Evolutionary conservation across 2,329 filamentous ascomycete genomes (phyloP).

Genomic region (Fusarium coffeatum): DNA sequence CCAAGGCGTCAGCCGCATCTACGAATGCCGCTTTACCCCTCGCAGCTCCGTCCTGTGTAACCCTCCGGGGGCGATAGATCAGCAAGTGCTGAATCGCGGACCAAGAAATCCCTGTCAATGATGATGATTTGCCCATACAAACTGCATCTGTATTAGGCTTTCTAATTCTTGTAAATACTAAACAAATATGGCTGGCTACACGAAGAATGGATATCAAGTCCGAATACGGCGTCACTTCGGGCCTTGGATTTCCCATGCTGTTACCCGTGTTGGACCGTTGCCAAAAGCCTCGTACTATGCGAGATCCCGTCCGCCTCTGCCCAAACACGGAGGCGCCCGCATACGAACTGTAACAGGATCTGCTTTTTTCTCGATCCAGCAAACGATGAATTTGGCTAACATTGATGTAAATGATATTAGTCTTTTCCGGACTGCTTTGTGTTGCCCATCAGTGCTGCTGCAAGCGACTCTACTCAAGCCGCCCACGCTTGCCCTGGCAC

Average conservation of each 20-base stretch:
- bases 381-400: conserved; percentile 1
- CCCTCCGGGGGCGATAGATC: conserved; percentile 8
- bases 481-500: neutral
- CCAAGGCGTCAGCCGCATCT: conserved; percentile 23
- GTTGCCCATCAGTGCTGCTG: neutral
- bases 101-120: neutral
- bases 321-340: conserved; percentile 36
- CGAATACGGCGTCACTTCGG: conserved; percentile 42
- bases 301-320: conserved; percentile 38
- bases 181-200: conserved; percentile 31
- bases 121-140: conserved; percentile 1
- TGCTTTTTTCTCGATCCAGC: conserved; percentile 27
- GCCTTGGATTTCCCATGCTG: conserved; percentile 25
- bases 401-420: neutral
- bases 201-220: conserved; percentile 18
- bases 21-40: conserved; percentile 29
- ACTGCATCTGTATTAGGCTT: neutral
- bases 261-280: conserved; percentile 27
- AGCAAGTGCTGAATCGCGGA: neutral
- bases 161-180: conserved; percentile 10
- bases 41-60: conserved; percentile 35
- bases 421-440: neutral
- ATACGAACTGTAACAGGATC: conserved; percentile 17
- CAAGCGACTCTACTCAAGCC: conserved; percentile 9
- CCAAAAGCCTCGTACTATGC: conserved; percentile 36